Conservation (phyloP, 75 land plant species). For the Adiantum capillusveneris region DNA sequence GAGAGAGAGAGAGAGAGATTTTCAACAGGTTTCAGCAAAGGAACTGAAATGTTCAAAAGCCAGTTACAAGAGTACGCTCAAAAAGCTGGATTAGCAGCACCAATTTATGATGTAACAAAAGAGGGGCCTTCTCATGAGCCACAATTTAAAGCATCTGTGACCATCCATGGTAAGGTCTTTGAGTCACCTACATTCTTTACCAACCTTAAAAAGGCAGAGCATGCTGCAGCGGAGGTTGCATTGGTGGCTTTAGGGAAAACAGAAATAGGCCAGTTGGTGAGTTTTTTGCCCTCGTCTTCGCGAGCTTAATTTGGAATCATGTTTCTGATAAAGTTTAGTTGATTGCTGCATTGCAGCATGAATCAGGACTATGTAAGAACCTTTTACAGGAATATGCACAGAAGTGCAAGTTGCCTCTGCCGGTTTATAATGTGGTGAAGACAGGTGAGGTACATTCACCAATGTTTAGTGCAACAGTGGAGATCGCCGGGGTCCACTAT, state of each 20-base stretch:
- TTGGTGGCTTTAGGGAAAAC: conserved; percentile 21
- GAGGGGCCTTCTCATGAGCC: conserved; percentile 37
- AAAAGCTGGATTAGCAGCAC: conserved; percentile 21
- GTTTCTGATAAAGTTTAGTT: neutral
- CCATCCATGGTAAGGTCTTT: conserved; percentile 15
- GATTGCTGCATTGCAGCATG: conserved; percentile 13
- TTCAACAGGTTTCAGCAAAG: no score
- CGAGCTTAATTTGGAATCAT: neutral
- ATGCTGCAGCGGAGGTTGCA: conserved; percentile 35
- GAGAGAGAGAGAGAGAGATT: no score
- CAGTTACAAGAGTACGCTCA: conserved; percentile 35
- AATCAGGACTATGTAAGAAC: conserved; percentile 34
- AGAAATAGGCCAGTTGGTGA: conserved; percentile 63
- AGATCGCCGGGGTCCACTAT: conserved; percentile 27
- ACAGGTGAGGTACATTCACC: conserved; percentile 12
- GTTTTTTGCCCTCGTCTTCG: conserved; percentile 5
- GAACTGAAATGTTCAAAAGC: conserved; percentile 40
- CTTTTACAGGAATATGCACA: conserved; percentile 39
- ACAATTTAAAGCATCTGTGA: conserved; percentile 25
- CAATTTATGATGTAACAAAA: conserved; percentile 20
- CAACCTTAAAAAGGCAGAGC: conserved; percentile 32
- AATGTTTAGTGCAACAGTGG: conserved; percentile 31
- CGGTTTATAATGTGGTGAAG: conserved; percentile 14
- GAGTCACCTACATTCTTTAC: conserved; percentile 23
- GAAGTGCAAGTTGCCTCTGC: conserved; percentile 20